Evolutionary conservation across 768 basidiomycete genomes (phyloP), one percentile per base, ranked within the genome.

Genomic region (Xerocomellus intermedius): DNA sequence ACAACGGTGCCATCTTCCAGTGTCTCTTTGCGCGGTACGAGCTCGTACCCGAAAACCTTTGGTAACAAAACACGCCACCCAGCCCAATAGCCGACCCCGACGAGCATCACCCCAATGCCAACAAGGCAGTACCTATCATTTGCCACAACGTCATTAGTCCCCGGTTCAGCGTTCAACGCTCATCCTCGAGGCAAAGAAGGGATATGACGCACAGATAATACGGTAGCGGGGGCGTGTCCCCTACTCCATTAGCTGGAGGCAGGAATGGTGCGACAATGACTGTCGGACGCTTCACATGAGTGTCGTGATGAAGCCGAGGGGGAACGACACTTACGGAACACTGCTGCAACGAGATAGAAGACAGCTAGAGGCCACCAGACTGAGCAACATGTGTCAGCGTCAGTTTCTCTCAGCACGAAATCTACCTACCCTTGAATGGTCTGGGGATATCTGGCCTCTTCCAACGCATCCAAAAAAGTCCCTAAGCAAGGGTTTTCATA

Each of bases 171-270:
- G 2, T 1, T 38, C 5, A 43, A 79, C 77, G 61, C 78, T 77
- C 48, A 80, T 72, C 13, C 21, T 8, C 9, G 10, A 47, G 33
- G 17, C 2, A 0, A 42, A 36, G 3, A 17, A 24, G 6, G 45
- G 5, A 10, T 44, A 5, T 12, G 19, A 55, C 60, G 12, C 54
- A 78, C 76, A 83, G 60, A 63, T 83, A 84, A 55, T 84, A 84
- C 3, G 83, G 82, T 35, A 85, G 61, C 12, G 84, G 81, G 12
- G 82, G 82, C 0, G 83, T 83, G 58, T 85, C 82, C 13, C 83
- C 84, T 1, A 80, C 74, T 17, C 76, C 73, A 56, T 80, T 80
- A 0, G 80, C 72, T 4, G 84, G 84, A 22, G 60, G 76, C 5
- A 85, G 47, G 73, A 83, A 85, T 0, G 84, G 84, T 1, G 78